Evolutionary conservation across 345 rosid species (phyloP).

Genomic region (Populus deltoides): DNA sequence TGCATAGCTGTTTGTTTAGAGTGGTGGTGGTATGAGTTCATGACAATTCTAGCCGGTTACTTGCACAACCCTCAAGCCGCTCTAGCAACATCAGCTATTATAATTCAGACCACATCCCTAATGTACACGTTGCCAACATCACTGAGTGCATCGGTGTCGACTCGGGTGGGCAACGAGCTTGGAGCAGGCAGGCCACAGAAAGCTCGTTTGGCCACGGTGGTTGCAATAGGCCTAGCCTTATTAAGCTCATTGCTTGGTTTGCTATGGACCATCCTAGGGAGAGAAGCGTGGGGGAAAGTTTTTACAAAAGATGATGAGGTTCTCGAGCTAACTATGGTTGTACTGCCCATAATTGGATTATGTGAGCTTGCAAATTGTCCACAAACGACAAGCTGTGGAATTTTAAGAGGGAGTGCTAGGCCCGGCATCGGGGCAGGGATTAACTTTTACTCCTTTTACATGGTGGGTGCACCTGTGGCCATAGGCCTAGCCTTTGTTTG

Average conservation of each 20-base stretch:
- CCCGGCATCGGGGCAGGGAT: conserved; percentile 39
- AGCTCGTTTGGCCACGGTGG: conserved; percentile 58
- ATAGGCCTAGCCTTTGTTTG: conserved; percentile 56
- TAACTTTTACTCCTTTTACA: conserved; percentile 39
- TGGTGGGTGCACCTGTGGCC: conserved; percentile 43
- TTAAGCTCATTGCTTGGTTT: conserved; percentile 52
- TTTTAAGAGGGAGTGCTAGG: conserved; percentile 45
- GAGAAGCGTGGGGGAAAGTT: conserved; percentile 63
- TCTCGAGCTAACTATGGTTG: conserved; percentile 48
- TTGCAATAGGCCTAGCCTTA: conserved; percentile 56
- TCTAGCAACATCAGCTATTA: conserved; percentile 65
- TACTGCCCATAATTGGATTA: conserved; percentile 74
- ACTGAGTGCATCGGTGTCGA: conserved; percentile 67
- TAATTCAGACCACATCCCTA: conserved; percentile 82
- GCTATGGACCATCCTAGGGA: conserved; percentile 56
- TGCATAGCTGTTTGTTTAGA: conserved; percentile 86
- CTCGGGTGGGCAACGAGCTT: conserved; percentile 81
- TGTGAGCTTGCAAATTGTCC: conserved; percentile 96
- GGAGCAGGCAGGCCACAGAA: conserved; percentile 66
- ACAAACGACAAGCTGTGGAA: conserved; percentile 90
- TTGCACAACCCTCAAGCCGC: conserved; percentile 53
- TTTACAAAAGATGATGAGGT: conserved; percentile 59
- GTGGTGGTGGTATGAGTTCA: conserved; percentile 99
- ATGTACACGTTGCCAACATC: conserved; percentile 81
- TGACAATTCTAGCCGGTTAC: conserved; percentile 84